Conservation (phyloP, 768 basidiomycete genomes). For the Mycena epipterygia region DNA sequence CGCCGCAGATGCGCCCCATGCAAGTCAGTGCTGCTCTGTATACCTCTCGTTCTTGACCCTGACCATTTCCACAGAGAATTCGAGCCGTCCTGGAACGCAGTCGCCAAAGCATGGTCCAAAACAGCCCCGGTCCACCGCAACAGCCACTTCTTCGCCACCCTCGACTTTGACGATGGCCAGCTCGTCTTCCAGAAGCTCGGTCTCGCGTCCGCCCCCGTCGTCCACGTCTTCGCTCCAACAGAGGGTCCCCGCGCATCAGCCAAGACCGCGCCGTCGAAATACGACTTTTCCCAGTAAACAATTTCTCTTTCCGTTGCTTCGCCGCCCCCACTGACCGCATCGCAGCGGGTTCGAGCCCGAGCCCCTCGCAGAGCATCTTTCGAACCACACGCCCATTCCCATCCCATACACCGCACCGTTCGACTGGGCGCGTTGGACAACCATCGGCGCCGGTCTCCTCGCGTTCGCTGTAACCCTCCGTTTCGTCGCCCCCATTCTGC, state of each 20-base stretch:
- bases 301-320: not conserved
- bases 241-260: constrained; percentile 76
- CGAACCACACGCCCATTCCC: constrained; percentile 78
- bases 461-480: constrained; percentile 65
- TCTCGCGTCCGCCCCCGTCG: constrained; percentile 86
- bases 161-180: constrained; percentile 88
- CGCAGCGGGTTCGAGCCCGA: constrained; percentile 86
- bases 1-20: constrained; percentile 92
- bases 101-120: constrained; percentile 87
- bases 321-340: not conserved
- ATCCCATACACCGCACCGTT: constrained; percentile 89
- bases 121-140: constrained; percentile 73
- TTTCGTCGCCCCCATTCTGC: constrained; percentile 74
- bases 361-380: constrained; percentile 82
- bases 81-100: constrained; percentile 83
- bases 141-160: constrained; percentile 91
- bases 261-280: constrained; percentile 72
- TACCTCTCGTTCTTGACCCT: not conserved
- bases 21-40: constrained; percentile 68
- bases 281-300: constrained; percentile 82
- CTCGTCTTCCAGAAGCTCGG: constrained; percentile 89
- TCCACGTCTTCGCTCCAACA: constrained; percentile 80
- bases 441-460: constrained; percentile 60
- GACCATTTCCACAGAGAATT: constrained; percentile 74
- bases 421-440: constrained; percentile 73